Evolutionary conservation across 2,329 filamentous ascomycete genomes (phyloP).

Genomic region (Akanthomyces muscarius): DNA sequence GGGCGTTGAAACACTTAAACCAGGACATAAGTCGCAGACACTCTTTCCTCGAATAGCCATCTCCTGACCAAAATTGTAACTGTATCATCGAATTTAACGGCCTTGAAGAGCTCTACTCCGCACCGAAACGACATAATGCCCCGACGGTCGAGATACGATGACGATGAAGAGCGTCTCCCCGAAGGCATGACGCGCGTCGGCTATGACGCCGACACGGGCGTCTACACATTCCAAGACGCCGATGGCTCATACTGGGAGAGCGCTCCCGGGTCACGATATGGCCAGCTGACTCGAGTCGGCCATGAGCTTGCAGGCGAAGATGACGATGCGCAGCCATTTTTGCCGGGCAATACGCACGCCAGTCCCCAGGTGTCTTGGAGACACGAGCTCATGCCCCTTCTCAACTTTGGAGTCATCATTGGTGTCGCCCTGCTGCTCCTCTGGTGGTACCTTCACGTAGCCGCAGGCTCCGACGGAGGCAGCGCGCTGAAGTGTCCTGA

Average conservation of each 20-base stretch:
- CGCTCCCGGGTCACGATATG: constrained; percentile 47
- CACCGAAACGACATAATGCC: constrained; percentile 30
- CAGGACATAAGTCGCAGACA: not conserved
- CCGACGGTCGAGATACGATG: constrained; percentile 40
- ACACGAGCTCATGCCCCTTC: constrained; percentile 49
- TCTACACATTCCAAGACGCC: constrained; percentile 48
- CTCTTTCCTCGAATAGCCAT: not conserved
- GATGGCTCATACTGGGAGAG: constrained; percentile 49
- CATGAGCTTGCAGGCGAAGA: constrained; percentile 22
- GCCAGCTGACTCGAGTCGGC: constrained; percentile 40
- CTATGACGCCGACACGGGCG: constrained; percentile 53
- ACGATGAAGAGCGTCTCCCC: constrained; percentile 50
- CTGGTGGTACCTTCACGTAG: constrained; percentile 44
- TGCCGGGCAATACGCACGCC: constrained; percentile 20
- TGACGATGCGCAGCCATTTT: constrained; percentile 31
- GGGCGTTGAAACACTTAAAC: constrained; percentile 6
- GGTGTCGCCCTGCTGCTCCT: constrained; percentile 47
- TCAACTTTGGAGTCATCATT: constrained; percentile 55
- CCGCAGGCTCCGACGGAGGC: constrained; percentile 23
- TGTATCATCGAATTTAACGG: not conserved
- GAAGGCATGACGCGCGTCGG: constrained; percentile 51
- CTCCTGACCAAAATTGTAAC: not conserved
- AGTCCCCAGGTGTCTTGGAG: constrained; percentile 43
- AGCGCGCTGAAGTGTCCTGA: constrained; percentile 27
- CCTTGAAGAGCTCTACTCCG: not conserved